Evolutionary conservation across 2,329 filamentous ascomycete species (phyloP).

Genomic region (Amylocarpus encephaloides): DNA sequence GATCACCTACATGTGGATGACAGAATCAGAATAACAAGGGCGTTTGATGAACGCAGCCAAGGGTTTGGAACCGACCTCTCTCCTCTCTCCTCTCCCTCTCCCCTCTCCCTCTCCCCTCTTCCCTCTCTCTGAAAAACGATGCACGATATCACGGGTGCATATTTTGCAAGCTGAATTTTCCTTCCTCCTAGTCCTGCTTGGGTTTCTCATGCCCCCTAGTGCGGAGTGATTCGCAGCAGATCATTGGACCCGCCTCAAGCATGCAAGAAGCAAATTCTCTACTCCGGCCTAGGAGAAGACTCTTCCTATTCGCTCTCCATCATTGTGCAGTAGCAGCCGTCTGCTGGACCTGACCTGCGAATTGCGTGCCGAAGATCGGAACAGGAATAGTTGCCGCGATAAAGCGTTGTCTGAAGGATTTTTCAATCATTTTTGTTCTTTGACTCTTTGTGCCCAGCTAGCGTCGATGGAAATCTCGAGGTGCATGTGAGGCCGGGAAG

Average conservation of each 20-base stretch:
- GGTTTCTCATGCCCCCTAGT: neutral
- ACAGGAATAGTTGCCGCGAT: conserved; percentile 6
- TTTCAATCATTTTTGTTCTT: neutral
- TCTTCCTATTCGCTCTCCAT: conserved; percentile 1
- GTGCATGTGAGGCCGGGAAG: too few relatives aligned
- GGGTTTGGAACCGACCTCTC: too few relatives aligned
- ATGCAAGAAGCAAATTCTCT: conserved; percentile 8
- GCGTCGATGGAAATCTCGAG: too few relatives aligned
- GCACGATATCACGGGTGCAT: conserved; percentile 4
- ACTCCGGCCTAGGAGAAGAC: neutral
- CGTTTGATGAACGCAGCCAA: neutral
- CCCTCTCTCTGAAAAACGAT: neutral
- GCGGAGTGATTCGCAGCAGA: neutral
- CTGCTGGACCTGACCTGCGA: neutral
- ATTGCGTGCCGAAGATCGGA: conserved; percentile 2
- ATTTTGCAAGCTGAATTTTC: neutral
- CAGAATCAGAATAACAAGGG: too few relatives aligned
- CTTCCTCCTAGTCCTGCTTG: neutral
- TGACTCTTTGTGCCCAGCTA: neutral
- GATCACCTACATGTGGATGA: too few relatives aligned
- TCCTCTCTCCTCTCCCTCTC: neutral
- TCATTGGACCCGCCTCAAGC: conserved; percentile 1
- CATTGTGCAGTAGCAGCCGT: neutral
- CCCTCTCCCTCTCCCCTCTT: neutral
- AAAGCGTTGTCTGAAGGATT: neutral